Percentiles rank a stretch among this genome's conserved stretches.
Conservation (phyloP, 129 eudicot species). For the Lonicera japonica region DNA sequence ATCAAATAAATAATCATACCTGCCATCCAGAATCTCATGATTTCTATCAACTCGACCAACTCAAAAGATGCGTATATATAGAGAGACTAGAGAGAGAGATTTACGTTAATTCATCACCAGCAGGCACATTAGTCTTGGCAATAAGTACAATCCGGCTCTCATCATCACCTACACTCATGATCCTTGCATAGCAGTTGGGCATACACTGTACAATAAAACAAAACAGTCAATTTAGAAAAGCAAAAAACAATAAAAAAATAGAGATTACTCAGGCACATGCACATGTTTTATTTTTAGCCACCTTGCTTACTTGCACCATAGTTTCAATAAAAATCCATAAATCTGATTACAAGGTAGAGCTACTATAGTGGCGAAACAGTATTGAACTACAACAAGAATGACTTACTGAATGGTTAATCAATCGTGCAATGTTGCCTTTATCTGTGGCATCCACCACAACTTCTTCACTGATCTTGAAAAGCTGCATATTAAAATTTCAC, state of each 20-base stretch:
- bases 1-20: slow-evolving; percentile 97
- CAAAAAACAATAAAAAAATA: not conserved
- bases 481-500: slow-evolving; percentile 37
- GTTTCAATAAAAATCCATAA: no score
- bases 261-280: no score
- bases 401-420: slow-evolving; percentile 87
- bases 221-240: not conserved
- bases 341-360: not conserved
- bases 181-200: slow-evolving; percentile 99
- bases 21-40: slow-evolving; percentile 17
- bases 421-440: slow-evolving; percentile 89
- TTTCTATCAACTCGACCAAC: not conserved
- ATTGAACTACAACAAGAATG: not conserved
- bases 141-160: slow-evolving; percentile 96
- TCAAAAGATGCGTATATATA: no score
- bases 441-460: slow-evolving; percentile 97
- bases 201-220: slow-evolving; percentile 43
- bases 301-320: no score
- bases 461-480: slow-evolving; percentile 94
- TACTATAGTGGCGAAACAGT: not conserved
- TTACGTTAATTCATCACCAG: slow-evolving; percentile 94
- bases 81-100: slow-evolving; percentile 11
- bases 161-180: slow-evolving; percentile 95
- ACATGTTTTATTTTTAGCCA: no score
- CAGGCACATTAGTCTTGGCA: slow-evolving; percentile 71